Evolutionary conservation across 495 filamentous ascomycete species (phyloP), one percentile per base, ranked within the genome.

Genomic region (Filosporella fistucella): DNA sequence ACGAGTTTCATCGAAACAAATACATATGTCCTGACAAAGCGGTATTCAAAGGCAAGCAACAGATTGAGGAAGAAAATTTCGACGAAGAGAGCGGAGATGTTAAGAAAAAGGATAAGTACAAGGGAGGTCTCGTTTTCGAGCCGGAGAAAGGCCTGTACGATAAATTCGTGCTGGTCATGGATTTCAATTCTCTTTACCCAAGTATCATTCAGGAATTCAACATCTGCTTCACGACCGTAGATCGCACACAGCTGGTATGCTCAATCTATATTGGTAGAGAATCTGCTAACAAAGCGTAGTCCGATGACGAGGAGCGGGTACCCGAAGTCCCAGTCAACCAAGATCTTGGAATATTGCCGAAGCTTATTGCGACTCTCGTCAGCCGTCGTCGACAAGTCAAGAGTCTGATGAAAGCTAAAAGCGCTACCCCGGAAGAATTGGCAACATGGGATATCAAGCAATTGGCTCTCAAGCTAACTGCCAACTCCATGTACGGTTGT

Each of bases 401-500:
- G 70, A 85, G 81, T 47, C 69, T 95, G 49, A 98, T 98, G 93
- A 98, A 97, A 62, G 85, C 88, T 65, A 93, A 89, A 59, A 80
- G 69, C 25, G 90, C 91, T 10, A 91, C 89, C 1, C 69, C 84
- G 11, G 89, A 96, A 47, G 78, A 98, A 64, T 80, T 95, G 43
- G 82, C 86, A 9, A 80, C 89, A n/a, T 98, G 91, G 91, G 94
- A 98, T 58, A 96, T 96, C 54, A 97, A 94, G 62, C 93, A 98
- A 64, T 72, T 95, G 60, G 93, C 93, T 24, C 76, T 98, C 53
- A 98, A 98, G 69, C 77, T 97, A 37, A 98, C 93, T 14, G 93
- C 93, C 47, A 98, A 98, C 69, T 97, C 94, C 52, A 98, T 98
- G 93, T 98, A 98, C 65, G 93, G 93, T 45, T 98, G 93, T 77